Evolutionary conservation across 2,329 filamentous ascomycete genomes (phyloP).

Genomic region (Sarocladium brachiariae): DNA sequence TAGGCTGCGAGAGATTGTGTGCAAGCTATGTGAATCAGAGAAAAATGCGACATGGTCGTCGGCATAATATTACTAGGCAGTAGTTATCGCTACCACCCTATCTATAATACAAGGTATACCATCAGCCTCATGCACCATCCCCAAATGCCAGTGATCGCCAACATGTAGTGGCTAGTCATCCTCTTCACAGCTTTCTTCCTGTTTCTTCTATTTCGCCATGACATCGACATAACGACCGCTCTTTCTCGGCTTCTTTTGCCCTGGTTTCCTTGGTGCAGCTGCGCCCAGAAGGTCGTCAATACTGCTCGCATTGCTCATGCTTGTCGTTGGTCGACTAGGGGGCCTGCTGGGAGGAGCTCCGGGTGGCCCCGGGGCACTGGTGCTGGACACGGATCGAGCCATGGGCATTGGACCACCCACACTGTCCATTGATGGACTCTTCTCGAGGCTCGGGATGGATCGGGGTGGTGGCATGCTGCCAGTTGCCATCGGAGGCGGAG

Average conservation of each 20-base stretch:
- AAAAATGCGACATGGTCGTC: not conserved
- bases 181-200: not conserved
- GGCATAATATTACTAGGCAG: constrained; percentile 7
- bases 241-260: constrained; percentile 67
- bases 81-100: not conserved
- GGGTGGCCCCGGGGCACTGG: constrained; percentile 28
- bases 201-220: constrained; percentile 60
- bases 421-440: constrained; percentile 29
- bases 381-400: constrained; percentile 41
- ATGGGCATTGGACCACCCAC: constrained; percentile 31
- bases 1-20: too few relatives aligned
- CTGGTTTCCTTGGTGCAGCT: constrained; percentile 60
- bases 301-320: constrained; percentile 85
- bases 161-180: not conserved
- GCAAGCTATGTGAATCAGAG: too few relatives aligned
- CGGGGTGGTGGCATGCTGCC: constrained; percentile 26
- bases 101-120: constrained; percentile 6
- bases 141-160: not conserved
- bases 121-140: not conserved
- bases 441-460: constrained; percentile 25
- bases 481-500: constrained; percentile 21
- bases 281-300: constrained; percentile 88
- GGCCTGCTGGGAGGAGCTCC: constrained; percentile 39
- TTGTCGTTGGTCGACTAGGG: constrained; percentile 65
- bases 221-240: constrained; percentile 90